Evolutionary conservation across 805 yeast species (phyloP), one percentile per base, ranked within the genome.

Genomic region (Yarrowia yakushimensis): DNA sequence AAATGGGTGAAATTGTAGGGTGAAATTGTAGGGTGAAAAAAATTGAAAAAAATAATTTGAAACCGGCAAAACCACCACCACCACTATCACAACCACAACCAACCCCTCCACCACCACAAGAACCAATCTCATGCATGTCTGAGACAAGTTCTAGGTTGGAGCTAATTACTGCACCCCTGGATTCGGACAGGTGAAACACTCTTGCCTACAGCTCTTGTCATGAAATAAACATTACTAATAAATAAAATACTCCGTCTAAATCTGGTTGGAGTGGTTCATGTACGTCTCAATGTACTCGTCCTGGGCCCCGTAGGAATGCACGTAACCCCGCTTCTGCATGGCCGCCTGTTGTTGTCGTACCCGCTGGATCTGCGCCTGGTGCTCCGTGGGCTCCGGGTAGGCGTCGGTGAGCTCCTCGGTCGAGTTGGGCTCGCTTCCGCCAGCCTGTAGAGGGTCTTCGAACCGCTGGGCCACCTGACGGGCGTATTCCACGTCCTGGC

Each of bases 141-240:
- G n/a, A n/a, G n/a, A n/a, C n/a, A n/a, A n/a, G n/a, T n/a, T n/a
- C n/a, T n/a, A n/a, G n/a, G n/a, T n/a, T n/a, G n/a, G n/a, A n/a
- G n/a, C n/a, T n/a, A n/a, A n/a, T n/a, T n/a, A n/a, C n/a, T 25
- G 8, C 27, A 25, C 27, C 27, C 27, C 27, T 25, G 27, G 4
- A 25, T 25, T 25, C 8, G n/a, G n/a, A n/a, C n/a, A n/a, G n/a
- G n/a, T n/a, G n/a, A n/a, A n/a, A n/a, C n/a, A n/a, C n/a, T n/a
- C n/a, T n/a, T n/a, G n/a, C n/a, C n/a, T n/a, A n/a, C n/a, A n/a
- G n/a, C n/a, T n/a, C n/a, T n/a, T n/a, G n/a, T n/a, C n/a, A n/a
- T n/a, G n/a, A n/a, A n/a, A n/a, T n/a, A n/a, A n/a, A 48, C 55
- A 48, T 48, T 48, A 48, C 54, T 46, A 48, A 48, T 48, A 48